Conservation (phyloP, 1,284 basidiomycete genomes). For the Veloboletus limbatus region DNA sequence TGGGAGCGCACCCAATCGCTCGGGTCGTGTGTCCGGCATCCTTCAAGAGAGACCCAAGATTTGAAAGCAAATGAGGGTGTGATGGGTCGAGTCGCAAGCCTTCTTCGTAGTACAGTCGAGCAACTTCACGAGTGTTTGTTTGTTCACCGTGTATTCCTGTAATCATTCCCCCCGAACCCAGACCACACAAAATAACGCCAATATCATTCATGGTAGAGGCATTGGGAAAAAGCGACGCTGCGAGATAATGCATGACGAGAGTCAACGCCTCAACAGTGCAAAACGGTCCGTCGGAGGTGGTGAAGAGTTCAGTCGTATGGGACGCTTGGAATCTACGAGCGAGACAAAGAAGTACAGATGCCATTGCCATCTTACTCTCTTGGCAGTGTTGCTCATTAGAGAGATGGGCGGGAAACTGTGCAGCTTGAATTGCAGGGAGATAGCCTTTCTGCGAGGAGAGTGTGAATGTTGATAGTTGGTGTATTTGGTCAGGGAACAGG, state of each 20-base stretch:
- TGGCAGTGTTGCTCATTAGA: conserved; percentile 19
- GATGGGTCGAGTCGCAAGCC: conserved; percentile 52
- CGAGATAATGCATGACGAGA: conserved; percentile 57
- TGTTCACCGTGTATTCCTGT: conserved; percentile 17
- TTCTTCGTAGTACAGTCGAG: conserved; percentile 51
- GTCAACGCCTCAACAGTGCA: conserved; percentile 46
- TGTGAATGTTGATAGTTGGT: conserved; percentile 35
- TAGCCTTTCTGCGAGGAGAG: conserved; percentile 38
- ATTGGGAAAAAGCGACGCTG: conserved; percentile 50
- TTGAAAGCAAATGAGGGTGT: conserved; percentile 61
- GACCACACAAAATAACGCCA: conserved; percentile 54
- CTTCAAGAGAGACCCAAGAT: conserved; percentile 59
- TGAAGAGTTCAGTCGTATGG: conserved; percentile 24
- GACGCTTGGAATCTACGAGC: conserved; percentile 50
- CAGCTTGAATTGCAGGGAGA: conserved; percentile 37
- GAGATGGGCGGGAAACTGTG: conserved; percentile 22
- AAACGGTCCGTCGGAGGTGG: conserved; percentile 35
- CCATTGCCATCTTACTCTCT: conserved; percentile 42
- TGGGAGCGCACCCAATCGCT: conserved; percentile 45
- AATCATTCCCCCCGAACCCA: conserved; percentile 34
- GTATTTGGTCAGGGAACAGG: conserved; percentile 43
- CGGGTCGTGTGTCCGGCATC: conserved; percentile 51
- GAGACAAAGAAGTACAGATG: conserved; percentile 53
- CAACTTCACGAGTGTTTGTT: conserved; percentile 40
- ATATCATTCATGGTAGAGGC: conserved; percentile 61